These are phyloP conservation scores for Ormosia semicastrata DNA, from an alignment of 306 rosid species.

Conservation along the genomic window DNA sequence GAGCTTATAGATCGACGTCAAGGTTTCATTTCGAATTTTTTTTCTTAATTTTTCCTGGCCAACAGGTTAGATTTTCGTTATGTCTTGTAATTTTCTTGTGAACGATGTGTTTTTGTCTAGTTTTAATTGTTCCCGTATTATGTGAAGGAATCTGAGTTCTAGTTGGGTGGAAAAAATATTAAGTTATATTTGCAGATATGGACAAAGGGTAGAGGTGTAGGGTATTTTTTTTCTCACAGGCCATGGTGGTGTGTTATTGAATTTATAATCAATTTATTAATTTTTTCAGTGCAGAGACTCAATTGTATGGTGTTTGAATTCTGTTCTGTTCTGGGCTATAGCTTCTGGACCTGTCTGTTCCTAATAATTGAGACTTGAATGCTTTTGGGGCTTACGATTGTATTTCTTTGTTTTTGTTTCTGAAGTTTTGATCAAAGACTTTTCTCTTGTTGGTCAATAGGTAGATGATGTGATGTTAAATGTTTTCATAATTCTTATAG, in stretches of 20 bases:
- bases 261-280: background rate
- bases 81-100: background rate
- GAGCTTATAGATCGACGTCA: conserved; percentile 49
- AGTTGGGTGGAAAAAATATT: background rate
- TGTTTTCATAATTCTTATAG: background rate
- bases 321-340: background rate
- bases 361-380: background rate
- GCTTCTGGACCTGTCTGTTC: background rate
- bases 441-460: background rate
- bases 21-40: conserved; percentile 39
- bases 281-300: background rate
- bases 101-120: background rate
- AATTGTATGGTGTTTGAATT: background rate
- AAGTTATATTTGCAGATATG: background rate
- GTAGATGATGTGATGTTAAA: background rate
- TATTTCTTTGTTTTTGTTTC: background rate
- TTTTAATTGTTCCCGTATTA: background rate
- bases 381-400: background rate
- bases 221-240: background rate
- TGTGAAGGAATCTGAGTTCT: background rate
- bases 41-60: conserved; percentile 6
- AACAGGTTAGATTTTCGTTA: conserved; percentile 38
- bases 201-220: background rate
- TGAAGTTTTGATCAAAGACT: background rate
- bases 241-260: background rate